Percentiles rank a stretch among this genome's conserved stretches.
phyloP scores from a whole-genome alignment of 805 yeast genomes.

The Myxozyma monticola region DNA sequence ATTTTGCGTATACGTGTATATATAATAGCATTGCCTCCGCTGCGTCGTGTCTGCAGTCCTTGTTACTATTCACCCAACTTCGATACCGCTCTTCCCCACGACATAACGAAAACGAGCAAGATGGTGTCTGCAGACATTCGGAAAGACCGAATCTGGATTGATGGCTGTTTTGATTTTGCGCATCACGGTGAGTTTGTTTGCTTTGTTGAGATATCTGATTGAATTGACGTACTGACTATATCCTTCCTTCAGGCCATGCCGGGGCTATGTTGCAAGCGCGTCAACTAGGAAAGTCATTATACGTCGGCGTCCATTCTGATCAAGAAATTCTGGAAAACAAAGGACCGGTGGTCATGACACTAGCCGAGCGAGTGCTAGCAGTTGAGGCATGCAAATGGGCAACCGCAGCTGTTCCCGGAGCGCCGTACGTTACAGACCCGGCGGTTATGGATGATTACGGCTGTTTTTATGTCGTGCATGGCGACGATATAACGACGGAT shows the following conservation, averaged over 20 bases:
- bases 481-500: slow-evolving; percentile 96
- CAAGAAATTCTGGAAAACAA: slow-evolving; percentile 79
- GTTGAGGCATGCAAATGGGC: slow-evolving; percentile 92
- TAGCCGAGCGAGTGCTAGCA: slow-evolving; percentile 76
- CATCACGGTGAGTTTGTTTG: slow-evolving; percentile 70
- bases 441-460: slow-evolving; percentile 67
- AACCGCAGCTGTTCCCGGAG: slow-evolving; percentile 64
- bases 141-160: slow-evolving; percentile 76
- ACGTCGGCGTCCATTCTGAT: slow-evolving; percentile 90
- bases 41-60: too few relatives aligned
- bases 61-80: too few relatives aligned
- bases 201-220: not conserved
- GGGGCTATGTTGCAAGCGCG: slow-evolving; percentile 96
- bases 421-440: slow-evolving; percentile 94
- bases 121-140: slow-evolving; percentile 18
- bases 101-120: too few relatives aligned
- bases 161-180: slow-evolving; percentile 97
- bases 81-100: too few relatives aligned
- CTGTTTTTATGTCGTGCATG: slow-evolving; percentile 94
- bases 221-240: not conserved
- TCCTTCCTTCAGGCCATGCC: slow-evolving; percentile 58
- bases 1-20: too few relatives aligned
- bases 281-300: slow-evolving; percentile 70
- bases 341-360: slow-evolving; percentile 91
- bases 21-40: too few relatives aligned